A percentile compares a stretch with the other conserved stretches of the same genome.
These are phyloP conservation scores for Penicillium sp. DNA, from an alignment of 2,329 filamentous ascomycete genomes.

Conservation along the genomic window DNA sequence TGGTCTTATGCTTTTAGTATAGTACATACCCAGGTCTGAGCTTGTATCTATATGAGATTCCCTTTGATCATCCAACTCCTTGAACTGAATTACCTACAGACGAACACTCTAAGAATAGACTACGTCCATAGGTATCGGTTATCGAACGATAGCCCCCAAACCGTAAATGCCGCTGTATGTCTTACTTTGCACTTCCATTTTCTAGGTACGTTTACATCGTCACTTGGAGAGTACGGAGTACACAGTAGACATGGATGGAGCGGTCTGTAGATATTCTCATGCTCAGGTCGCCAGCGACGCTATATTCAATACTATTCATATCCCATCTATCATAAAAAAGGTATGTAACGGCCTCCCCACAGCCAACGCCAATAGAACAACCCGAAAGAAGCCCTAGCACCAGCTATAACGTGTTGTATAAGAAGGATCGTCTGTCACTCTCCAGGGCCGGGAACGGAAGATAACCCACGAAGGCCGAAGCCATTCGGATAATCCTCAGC, in stretches of 20 bases:
- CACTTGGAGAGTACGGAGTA: too few relatives aligned
- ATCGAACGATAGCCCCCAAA: too few relatives aligned
- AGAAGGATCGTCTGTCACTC: constrained; percentile 18
- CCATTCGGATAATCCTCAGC: constrained; percentile 20
- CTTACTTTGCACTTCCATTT: too few relatives aligned
- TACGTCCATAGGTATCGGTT: too few relatives aligned
- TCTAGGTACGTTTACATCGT: too few relatives aligned
- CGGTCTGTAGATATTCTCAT: too few relatives aligned
- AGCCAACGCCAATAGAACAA: neutral
- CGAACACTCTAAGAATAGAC: too few relatives aligned
- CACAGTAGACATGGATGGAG: too few relatives aligned
- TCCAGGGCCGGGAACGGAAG: constrained; percentile 24
- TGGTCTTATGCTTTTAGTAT: neutral
- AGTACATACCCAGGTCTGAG: constrained; percentile 6
- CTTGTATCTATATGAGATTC: constrained; percentile 9
- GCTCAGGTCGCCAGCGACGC: too few relatives aligned
- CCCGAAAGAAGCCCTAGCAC: constrained; percentile 9
- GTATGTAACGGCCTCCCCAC: constrained; percentile 10
- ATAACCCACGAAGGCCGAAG: constrained; percentile 19
- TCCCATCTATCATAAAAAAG: neutral
- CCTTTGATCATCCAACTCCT: neutral
- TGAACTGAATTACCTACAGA: neutral
- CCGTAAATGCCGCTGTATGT: too few relatives aligned
- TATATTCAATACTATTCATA: neutral
- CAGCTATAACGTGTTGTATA: constrained; percentile 17